Base-by-base conservation (phyloP, 768 basidiomycete species). In the Solioccasus polychromus region DNA sequence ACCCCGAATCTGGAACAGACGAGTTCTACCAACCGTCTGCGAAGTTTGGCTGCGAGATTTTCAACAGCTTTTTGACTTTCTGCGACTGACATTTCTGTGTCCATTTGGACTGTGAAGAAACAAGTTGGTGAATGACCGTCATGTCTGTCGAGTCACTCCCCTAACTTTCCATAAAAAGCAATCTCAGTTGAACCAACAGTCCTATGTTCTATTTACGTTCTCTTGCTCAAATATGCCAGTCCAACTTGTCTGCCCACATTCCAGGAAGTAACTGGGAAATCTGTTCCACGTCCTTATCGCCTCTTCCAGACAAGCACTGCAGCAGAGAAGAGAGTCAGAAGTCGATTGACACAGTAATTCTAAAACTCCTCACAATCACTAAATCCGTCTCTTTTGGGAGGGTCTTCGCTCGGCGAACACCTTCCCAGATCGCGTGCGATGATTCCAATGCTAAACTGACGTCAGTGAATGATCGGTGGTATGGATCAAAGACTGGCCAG, bases 271-370 rank as follows among this genome's bases (percentile, higher is more conserved):
- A 72, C 58, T 94, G 72, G n/a, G 88, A 92, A 46, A 99, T 93
- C 61, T 98, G 88, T 54, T 95, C 88, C 4, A 99, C 96, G 61
- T 99, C 95, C 68, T 98, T 98, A 68, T 98, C 93, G 15, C 96
- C 96, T 51, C 95, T 82, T 39, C 95, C 95, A 43, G 91, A 94
- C 41, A 97, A 72, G 60, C 92, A 96, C 90, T 94, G 48, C 20
- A 19, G 34, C 14, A 8, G 15, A 19, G 43, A 19, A 31, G 15
- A 8, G 15, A 19, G 43, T 57, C 19, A 58, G 48, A 32, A 15
- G 14, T 23, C 48, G 24, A 54, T 40, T n/a, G n/a, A n/a, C 49
- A 39, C 37, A 31, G 19, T n/a, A 4, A 35, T 8, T 28, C 31
- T 32, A 26, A 37, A 22, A 15, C 7, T 12, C 78, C 92, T 68